These are phyloP conservation scores for Taphrina confusa DNA, from an alignment of 1,139 yeast species.

Conservation along the genomic window DNA sequence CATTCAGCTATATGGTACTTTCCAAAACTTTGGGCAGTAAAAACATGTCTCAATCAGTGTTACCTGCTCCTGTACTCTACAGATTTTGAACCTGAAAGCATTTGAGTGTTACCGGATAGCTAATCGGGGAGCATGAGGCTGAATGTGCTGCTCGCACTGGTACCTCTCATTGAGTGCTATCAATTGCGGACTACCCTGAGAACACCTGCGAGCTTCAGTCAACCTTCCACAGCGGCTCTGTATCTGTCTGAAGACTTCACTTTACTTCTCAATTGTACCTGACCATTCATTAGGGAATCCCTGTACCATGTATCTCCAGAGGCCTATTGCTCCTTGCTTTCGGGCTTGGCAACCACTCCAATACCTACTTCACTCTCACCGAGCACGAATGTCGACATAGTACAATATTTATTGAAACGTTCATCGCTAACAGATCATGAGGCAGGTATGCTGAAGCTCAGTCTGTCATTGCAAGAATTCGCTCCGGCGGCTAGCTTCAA, in stretches of 20 bases:
- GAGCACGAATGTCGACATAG: neutral
- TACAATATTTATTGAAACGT: neutral
- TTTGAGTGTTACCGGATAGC: too few species aligned
- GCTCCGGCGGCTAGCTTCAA: slow-evolving; percentile 44
- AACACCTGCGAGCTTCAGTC: slow-evolving; percentile 5
- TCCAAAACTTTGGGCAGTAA: too few species aligned
- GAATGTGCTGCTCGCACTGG: neutral
- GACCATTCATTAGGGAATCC: slow-evolving; percentile 51
- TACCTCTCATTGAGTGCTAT: neutral
- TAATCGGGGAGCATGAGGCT: neutral
- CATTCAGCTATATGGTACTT: too few species aligned
- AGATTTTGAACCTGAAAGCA: too few species aligned
- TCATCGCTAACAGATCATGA: slow-evolving; percentile 11
- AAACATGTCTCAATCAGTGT: too few species aligned
- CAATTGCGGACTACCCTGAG: slow-evolving; percentile 22
- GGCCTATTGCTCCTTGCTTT: slow-evolving; percentile 54
- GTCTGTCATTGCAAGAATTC: slow-evolving; percentile 43
- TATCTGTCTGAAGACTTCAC: neutral
- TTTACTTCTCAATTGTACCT: neutral
- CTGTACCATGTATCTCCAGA: slow-evolving; percentile 55
- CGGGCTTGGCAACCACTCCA: slow-evolving; percentile 47
- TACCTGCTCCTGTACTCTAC: too few species aligned
- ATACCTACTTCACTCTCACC: neutral
- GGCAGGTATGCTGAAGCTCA: slow-evolving; percentile 34
- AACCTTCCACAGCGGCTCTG: slow-evolving; percentile 16